These are phyloP conservation scores for Paraphaeosphaeria sporulosa DNA, from an alignment of 2,329 filamentous ascomycete genomes.

Conservation along the genomic window DNA sequence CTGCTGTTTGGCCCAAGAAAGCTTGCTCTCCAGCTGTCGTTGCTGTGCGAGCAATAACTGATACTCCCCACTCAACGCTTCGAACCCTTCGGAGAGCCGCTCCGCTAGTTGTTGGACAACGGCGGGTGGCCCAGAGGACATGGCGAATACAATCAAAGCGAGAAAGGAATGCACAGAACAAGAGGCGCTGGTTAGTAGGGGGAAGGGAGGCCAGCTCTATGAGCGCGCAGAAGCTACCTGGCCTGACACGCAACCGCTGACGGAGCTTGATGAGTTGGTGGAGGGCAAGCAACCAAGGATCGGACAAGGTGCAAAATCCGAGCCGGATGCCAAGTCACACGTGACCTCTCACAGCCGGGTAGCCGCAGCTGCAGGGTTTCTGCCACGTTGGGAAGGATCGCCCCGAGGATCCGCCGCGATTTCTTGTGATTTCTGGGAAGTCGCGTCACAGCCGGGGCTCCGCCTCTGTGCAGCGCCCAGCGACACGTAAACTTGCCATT, in stretches of 20 bases:
- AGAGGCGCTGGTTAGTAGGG: slow-evolving; percentile 4
- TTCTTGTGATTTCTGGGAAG: slow-evolving; percentile 32
- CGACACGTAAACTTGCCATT: slow-evolving; percentile 41
- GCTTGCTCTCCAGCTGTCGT: slow-evolving; percentile 55
- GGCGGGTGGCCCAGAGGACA: slow-evolving; percentile 36
- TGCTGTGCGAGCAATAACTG: slow-evolving; percentile 54
- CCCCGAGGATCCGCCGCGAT: slow-evolving; percentile 19
- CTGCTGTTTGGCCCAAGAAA: slow-evolving; percentile 59
- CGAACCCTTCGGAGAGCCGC: slow-evolving; percentile 56
- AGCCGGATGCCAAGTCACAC: slow-evolving; percentile 2
- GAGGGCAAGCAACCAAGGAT: slow-evolving; percentile 4
- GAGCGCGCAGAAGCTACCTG: slow-evolving; percentile 4
- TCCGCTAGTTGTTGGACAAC: slow-evolving; percentile 47
- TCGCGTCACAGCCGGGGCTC: slow-evolving; percentile 34
- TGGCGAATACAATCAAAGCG: slow-evolving; percentile 18
- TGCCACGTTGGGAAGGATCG: slow-evolving; percentile 15
- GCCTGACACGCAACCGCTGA: slow-evolving; percentile 3
- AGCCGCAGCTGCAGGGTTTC: slow-evolving; percentile 13
- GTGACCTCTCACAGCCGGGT: neutral
- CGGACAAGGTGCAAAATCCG: neutral
- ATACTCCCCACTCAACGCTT: slow-evolving; percentile 56
- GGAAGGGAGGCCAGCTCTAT: slow-evolving; percentile 14
- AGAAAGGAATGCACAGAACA: slow-evolving; percentile 5
- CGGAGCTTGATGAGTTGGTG: slow-evolving; percentile 7
- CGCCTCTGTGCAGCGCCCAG: slow-evolving; percentile 36